Conservation (phyloP, 1,284 basidiomycete species). For the Pseudozyma sp. region DNA sequence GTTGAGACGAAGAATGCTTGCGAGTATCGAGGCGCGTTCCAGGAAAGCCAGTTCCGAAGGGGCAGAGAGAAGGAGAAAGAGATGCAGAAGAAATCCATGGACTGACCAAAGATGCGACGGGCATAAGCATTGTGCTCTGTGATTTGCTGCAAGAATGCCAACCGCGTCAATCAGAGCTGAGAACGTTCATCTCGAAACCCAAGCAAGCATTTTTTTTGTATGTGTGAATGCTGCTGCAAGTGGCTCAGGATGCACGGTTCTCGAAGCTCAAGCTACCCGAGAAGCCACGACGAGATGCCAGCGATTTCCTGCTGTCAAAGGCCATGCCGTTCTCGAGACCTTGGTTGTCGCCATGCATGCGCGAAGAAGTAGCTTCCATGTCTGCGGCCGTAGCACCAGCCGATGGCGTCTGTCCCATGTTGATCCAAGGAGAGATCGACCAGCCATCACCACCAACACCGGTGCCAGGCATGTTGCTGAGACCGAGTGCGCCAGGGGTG, state of each 20-base stretch:
- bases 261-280: slow-evolving; percentile 41
- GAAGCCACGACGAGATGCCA: slow-evolving; percentile 47
- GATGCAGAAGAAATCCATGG: not conserved
- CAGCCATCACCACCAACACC: slow-evolving; percentile 38
- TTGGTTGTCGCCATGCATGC: slow-evolving; percentile 9
- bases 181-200: not conserved
- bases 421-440: slow-evolving; percentile 54
- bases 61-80: not conserved
- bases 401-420: slow-evolving; percentile 28
- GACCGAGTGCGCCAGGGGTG: slow-evolving; percentile 36
- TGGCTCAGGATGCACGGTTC: slow-evolving; percentile 9
- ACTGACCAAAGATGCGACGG: not conserved
- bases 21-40: slow-evolving; percentile 27
- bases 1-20: slow-evolving; percentile 10
- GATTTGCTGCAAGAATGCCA: too few species aligned
- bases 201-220: not conserved
- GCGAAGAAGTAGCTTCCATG: slow-evolving; percentile 7
- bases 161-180: not conserved
- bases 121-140: too few species aligned
- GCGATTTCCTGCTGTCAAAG: slow-evolving; percentile 22
- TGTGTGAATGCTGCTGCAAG: not conserved
- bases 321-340: slow-evolving; percentile 16
- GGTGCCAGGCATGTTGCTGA: slow-evolving; percentile 19
- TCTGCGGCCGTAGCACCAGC: slow-evolving; percentile 13
- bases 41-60: slow-evolving; percentile 4